Base-by-base conservation (phyloP, 2,329 filamentous ascomycete genomes). In the Neofusicoccum ribis region DNA sequence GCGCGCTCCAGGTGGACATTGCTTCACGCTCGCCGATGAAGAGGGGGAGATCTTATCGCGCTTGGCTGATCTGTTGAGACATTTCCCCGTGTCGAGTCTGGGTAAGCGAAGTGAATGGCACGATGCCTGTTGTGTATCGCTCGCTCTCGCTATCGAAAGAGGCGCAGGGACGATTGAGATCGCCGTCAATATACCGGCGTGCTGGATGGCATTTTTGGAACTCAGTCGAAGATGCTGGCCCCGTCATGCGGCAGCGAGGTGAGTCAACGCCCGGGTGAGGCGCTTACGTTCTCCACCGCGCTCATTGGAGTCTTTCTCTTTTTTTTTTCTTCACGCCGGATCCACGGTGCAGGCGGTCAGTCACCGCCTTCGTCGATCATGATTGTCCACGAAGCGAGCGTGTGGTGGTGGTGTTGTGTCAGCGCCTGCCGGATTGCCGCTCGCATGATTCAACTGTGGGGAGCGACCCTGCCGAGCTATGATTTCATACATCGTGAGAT, bases 401-500 rank as follows among this genome's bases (percentile, higher is more conserved):
- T 5, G 52, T 58, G 37, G 52, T 44, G n/a, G 4, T 58, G 54
- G 52, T 56, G 52, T 56, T 46, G 54, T 59, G 39, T 59, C 54
- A 59, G 17, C 27, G 14, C 20, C 9, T 58, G 54, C 54, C 54
- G 54, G 23, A 17, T 17, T 44, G 39, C 54, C 56, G 56, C 56
- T 47, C 27, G 56, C 56, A 60, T 60, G 56, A 60, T 47, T 47
- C 41, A 31, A 46, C 9, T 60, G 56, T 47, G 54, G 54, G 54
- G 54, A 59, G 8, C 11, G 11, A 39, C 34, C 39, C 41, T 59
- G 54, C 20, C 39, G 9, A 12, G 56, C 43, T 20, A 60, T 60
- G 56, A 60, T 60, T 60, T 60, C 56, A 60, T 60, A 60, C 56
- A 60, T 60, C 56, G 56, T 47, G 56, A 60, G 56, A 34, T 58